A percentile compares a stretch with the other conserved stretches of the same genome.
Conservation (phyloP, 768 basidiomycete species). For the Epithele typhae region DNA sequence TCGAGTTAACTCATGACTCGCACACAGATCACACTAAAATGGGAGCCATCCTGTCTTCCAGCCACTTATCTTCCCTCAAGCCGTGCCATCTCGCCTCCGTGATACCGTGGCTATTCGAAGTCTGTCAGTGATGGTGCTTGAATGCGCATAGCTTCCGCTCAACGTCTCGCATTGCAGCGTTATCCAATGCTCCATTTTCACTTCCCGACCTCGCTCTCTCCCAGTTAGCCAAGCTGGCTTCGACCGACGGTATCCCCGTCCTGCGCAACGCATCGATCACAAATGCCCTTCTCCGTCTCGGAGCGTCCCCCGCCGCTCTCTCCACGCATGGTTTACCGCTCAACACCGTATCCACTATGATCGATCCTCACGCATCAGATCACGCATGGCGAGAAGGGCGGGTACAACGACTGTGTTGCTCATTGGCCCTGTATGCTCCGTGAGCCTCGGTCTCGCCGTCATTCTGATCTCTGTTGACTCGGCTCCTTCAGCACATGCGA, state of each 20-base stretch:
- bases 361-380: neutral
- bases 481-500: slow-evolving; percentile 28
- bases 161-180: slow-evolving; percentile 22
- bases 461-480: slow-evolving; percentile 2
- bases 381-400: slow-evolving; percentile 25
- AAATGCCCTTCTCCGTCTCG: slow-evolving; percentile 38
- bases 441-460: slow-evolving; percentile 28
- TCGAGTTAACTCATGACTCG: too few relatives aligned
- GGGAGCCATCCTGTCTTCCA: too few relatives aligned
- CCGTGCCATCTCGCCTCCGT: slow-evolving; percentile 27
- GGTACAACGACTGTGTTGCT: slow-evolving; percentile 38
- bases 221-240: slow-evolving; percentile 3
- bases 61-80: slow-evolving; percentile 33
- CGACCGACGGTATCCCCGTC: slow-evolving; percentile 26
- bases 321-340: slow-evolving; percentile 33
- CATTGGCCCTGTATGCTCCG: slow-evolving; percentile 43
- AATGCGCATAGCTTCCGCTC: slow-evolving; percentile 10
- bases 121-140: slow-evolving; percentile 35
- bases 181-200: slow-evolving; percentile 20
- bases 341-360: slow-evolving; percentile 3
- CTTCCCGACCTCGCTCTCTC: slow-evolving; percentile 23
- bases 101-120: slow-evolving; percentile 38
- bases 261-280: slow-evolving; percentile 34
- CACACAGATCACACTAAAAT: too few relatives aligned
- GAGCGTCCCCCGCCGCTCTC: slow-evolving; percentile 36